phyloP scores from a whole-genome alignment of 495 filamentous ascomycete species.

The Daldinia caldariorum region DNA sequence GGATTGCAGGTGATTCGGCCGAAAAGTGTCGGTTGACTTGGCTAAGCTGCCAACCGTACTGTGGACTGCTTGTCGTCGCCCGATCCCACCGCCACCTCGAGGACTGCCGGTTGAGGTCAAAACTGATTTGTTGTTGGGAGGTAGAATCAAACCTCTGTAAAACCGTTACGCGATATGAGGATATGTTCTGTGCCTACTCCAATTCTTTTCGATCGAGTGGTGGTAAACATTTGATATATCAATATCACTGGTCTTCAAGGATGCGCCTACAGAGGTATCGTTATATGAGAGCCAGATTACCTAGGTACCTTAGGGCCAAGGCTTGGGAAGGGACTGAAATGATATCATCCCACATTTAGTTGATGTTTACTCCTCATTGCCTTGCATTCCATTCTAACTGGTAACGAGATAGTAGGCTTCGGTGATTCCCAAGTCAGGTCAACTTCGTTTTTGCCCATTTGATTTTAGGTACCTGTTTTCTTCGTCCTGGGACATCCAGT shows the following conservation, averaged over 20 bases:
- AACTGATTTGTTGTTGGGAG: neutral
- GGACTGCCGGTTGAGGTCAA: neutral
- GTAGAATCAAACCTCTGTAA: neutral
- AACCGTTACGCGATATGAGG: neutral
- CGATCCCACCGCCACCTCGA: neutral
- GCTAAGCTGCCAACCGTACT: neutral
- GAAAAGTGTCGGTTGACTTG: neutral
- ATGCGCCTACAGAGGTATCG: neutral
- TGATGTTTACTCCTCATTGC: neutral
- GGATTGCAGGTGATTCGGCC: neutral
- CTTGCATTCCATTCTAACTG: neutral
- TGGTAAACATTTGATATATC: neutral
- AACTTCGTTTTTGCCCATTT: conserved; percentile 1
- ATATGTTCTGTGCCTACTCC: neutral
- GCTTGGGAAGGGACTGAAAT: neutral
- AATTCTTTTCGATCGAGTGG: neutral
- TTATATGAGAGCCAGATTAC: neutral
- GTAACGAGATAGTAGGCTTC: too few species aligned
- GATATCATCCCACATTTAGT: neutral
- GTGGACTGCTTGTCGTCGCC: neutral
- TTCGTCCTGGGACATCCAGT: neutral
- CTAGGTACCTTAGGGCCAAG: too few species aligned
- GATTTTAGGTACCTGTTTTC: neutral
- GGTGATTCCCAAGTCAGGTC: too few species aligned
- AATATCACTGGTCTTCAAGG: too few species aligned